A percentile compares a stretch with the other conserved stretches of the same genome.
phyloP scores from a whole-genome alignment of 1,284 basidiomycete species.

The Stygiomarasmius scandens region DNA sequence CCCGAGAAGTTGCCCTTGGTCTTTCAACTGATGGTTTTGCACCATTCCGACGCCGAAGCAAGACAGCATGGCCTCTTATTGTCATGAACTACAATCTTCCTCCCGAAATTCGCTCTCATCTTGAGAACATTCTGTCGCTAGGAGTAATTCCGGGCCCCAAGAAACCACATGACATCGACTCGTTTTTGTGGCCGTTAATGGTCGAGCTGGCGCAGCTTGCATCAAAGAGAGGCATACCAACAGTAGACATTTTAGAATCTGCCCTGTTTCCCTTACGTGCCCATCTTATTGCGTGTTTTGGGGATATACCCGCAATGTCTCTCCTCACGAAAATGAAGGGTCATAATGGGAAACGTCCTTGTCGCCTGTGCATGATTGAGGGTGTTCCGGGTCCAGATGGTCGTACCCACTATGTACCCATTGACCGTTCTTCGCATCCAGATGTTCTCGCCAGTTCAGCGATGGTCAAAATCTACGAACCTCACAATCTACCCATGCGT shows the following conservation, averaged over 20 bases:
- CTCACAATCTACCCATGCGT: slow-evolving; percentile 2
- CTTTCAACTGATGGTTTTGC: slow-evolving; percentile 39
- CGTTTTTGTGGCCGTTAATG: slow-evolving; percentile 41
- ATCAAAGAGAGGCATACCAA: slow-evolving; percentile 29
- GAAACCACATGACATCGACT: slow-evolving; percentile 43
- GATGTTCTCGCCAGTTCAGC: slow-evolving; percentile 2
- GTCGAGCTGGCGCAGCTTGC: slow-evolving; percentile 40
- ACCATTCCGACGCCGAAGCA: slow-evolving; percentile 37
- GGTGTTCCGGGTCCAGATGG: slow-evolving; percentile 21
- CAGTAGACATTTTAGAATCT: slow-evolving; percentile 31
- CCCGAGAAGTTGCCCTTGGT: slow-evolving; percentile 35
- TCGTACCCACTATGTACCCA: slow-evolving; percentile 38
- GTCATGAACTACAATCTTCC: slow-evolving; percentile 40
- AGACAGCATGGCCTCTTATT: slow-evolving; percentile 47
- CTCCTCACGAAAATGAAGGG: slow-evolving; percentile 51
- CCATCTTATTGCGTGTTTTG: slow-evolving; percentile 41
- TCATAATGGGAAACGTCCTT: slow-evolving; percentile 45
- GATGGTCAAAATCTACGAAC: slow-evolving; percentile 6
- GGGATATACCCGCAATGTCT: slow-evolving; percentile 49
- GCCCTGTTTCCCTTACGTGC: slow-evolving; percentile 37
- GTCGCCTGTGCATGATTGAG: slow-evolving; percentile 44
- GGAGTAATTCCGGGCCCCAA: slow-evolving; percentile 42
- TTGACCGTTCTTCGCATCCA: slow-evolving; percentile 25
- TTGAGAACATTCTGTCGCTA: slow-evolving; percentile 35
- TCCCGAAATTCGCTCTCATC: slow-evolving; percentile 25